Base-by-base conservation (phyloP, 345 rosid species). In the Capsella bursapastoris region DNA sequence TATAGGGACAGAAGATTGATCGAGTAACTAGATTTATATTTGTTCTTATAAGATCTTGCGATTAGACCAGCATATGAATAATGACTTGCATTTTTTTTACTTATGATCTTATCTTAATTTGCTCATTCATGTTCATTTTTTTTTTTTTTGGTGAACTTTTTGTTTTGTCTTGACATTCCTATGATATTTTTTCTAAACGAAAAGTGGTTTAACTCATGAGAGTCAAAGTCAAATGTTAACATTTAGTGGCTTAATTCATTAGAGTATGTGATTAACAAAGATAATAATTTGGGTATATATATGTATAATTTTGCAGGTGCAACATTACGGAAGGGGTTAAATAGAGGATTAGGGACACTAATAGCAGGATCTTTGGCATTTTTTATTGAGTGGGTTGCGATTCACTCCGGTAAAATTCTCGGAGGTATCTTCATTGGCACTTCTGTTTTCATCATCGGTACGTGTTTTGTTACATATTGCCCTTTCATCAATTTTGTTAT, bases 341-440 rank as follows among this genome's bases (percentile, higher is more conserved):
- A 91, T 61, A 85, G 95, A 81, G 95, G 91, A 75, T 45, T 91
- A 44, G 95, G 93, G 41, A 91, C 93, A 49, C 32, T 89, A 0
- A 6, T 85, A 48, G 97, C 93, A 40, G 95, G 95, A 64, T 85
- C 86, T 9, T 71, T 91, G 75, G 95, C 90, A 27, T 87, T 84
- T 79, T 59, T 84, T 4, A 77, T 87, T 4, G 88, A 89, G 56
- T 86, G 74, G 55, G 81, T 89, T 44, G 86, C 87, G 3, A 69
- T 71, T 34, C 63, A 69, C 50, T 76, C 91, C 15, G 83, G 86
- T 3, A 78, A 75, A 35, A 68, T 80, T 14, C 73, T 78, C 9
- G 82, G 88, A 48, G 93, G 88, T 37, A 65, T 93, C 72, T 90
- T 89, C 74, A 88, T 87, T 15, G 95, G 95, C 64, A 49, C 71